These are phyloP conservation scores for Pterocarpus macrocarpus DNA, from an alignment of 306 rosid species.

Conservation along the genomic window DNA sequence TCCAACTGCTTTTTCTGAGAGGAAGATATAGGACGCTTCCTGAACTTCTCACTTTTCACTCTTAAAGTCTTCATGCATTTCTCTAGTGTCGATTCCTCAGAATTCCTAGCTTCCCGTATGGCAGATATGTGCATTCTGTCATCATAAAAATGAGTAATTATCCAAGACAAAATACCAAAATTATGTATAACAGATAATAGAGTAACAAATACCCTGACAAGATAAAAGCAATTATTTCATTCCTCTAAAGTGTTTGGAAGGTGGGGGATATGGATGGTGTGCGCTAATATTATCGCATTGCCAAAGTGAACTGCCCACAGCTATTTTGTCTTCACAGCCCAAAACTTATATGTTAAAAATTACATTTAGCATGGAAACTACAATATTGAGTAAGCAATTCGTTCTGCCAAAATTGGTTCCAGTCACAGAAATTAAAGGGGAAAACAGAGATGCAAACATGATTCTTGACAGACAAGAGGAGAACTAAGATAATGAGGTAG, in stretches of 20 bases:
- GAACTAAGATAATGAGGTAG: not conserved
- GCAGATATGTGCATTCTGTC: slow-evolving; percentile 66
- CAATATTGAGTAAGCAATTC: slow-evolving; percentile 8
- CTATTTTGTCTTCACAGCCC: slow-evolving; percentile 23
- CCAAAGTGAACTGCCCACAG: not conserved
- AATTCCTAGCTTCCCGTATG: slow-evolving; percentile 61
- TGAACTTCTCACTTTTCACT: slow-evolving; percentile 36
- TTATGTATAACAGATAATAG: slow-evolving; percentile 13
- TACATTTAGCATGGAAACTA: slow-evolving; percentile 25
- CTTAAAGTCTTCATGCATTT: slow-evolving; percentile 45
- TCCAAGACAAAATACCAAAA: slow-evolving; percentile 18
- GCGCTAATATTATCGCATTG: slow-evolving; percentile 1
- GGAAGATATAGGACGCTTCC: slow-evolving; percentile 55
- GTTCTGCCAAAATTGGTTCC: not conserved
- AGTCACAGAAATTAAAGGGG: not conserved
- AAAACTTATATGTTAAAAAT: slow-evolving; percentile 13
- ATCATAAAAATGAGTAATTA: slow-evolving; percentile 23
- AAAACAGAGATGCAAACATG: not conserved
- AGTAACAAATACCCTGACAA: slow-evolving; percentile 36
- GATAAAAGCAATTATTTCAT: slow-evolving; percentile 31
- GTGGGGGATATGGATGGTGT: not conserved
- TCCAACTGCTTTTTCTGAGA: slow-evolving; percentile 64
- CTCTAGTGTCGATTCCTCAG: slow-evolving; percentile 51
- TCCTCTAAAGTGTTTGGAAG: slow-evolving; percentile 9
- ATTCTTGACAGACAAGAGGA: not conserved